Evolutionary conservation across 495 filamentous ascomycete genomes (phyloP).

Genomic region (Elasticomyces elasticus): DNA sequence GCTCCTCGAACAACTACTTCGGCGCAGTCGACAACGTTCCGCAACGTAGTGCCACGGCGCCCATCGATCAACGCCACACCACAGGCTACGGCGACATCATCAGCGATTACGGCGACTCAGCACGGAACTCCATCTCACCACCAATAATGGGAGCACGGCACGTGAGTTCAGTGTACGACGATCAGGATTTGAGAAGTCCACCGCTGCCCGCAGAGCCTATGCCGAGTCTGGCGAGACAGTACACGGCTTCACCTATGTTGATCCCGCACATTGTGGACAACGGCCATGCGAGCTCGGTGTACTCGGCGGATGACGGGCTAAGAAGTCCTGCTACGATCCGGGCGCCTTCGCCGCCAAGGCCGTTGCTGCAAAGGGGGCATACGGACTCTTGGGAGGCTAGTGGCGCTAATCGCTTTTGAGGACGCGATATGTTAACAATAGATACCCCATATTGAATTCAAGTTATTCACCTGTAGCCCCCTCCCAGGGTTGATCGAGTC

Average conservation of each 20-base stretch:
- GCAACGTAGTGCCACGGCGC: slow-evolving; percentile 12
- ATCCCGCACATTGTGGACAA: neutral
- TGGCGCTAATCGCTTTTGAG: neutral
- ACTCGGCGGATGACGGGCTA: neutral
- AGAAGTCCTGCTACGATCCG: neutral
- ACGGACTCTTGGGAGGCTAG: neutral
- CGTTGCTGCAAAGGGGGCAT: neutral
- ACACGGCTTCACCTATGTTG: neutral
- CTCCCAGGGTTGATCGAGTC: neutral
- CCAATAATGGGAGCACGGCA: neutral
- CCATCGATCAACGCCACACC: slow-evolving; percentile 7
- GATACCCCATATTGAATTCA: neutral
- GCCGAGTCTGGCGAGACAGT: neutral
- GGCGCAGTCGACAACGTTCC: neutral
- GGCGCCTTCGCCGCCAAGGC: neutral
- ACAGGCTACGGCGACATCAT: slow-evolving; percentile 13
- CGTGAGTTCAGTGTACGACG: slow-evolving; percentile 1
- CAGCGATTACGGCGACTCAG: slow-evolving; percentile 4
- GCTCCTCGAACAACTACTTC: slow-evolving; percentile 6
- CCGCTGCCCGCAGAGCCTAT: neutral
- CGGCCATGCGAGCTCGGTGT: neutral
- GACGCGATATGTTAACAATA: neutral
- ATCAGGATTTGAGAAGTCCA: neutral
- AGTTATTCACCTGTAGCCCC: neutral
- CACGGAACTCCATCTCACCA: slow-evolving; percentile 5